Conservation (phyloP, 257 asterid genomes). For the Jacaranda mimosifolia region DNA sequence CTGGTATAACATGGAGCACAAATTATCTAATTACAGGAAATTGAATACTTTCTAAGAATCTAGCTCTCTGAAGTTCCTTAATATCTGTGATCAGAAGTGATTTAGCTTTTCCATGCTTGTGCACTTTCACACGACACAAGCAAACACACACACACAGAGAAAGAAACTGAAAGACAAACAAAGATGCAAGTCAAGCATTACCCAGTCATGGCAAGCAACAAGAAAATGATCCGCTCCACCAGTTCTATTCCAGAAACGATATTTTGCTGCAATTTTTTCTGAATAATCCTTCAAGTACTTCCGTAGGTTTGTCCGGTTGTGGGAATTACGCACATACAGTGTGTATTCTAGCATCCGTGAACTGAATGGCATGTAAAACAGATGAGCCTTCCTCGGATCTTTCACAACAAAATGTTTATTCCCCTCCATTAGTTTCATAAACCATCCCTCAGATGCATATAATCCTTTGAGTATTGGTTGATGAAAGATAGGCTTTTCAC, state of each 20-base stretch:
- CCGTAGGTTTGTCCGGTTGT: constrained; percentile 75
- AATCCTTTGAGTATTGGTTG: constrained; percentile 80
- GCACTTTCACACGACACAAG: neutral
- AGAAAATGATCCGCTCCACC: constrained; percentile 96
- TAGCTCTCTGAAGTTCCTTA: neutral
- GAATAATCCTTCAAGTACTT: constrained; percentile 75
- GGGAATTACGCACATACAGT: constrained; percentile 78
- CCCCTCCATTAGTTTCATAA: constrained; percentile 93
- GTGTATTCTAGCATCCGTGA: constrained; percentile 70
- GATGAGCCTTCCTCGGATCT: constrained; percentile 83
- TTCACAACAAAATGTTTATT: constrained; percentile 71
- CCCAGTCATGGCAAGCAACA: constrained; percentile 98
- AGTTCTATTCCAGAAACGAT: constrained; percentile 90
- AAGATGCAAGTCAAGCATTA: constrained; percentile 37
- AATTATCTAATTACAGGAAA: neutral
- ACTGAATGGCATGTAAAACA: constrained; percentile 93
- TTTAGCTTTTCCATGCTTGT: neutral
- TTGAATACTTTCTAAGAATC: neutral
- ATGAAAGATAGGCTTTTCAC: constrained; percentile 88
- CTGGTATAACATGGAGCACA: neutral
- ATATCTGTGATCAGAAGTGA: neutral
- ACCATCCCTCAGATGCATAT: constrained; percentile 97
- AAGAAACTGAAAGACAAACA: neutral
- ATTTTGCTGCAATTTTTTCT: constrained; percentile 78
- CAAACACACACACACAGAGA: neutral